Evolutionary conservation across 371 early-diverging fungal genomes (phyloP), one percentile per base, ranked within the genome.

Genomic region (Syncephalastrum monosporum): DNA sequence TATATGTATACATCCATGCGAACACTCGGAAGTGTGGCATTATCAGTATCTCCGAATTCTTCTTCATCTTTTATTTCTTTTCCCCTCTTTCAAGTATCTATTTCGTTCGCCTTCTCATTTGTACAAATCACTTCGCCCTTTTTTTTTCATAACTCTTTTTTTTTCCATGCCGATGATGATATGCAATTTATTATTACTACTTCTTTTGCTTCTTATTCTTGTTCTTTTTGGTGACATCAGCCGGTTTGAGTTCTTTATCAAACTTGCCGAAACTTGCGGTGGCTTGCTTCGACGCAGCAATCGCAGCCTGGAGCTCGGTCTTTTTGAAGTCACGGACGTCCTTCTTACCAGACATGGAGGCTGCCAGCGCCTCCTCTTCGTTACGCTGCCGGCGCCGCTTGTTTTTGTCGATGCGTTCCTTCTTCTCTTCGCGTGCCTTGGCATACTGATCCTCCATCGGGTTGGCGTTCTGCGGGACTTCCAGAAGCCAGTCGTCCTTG

Each of bases 191-290:
- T 45, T 45, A 45, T 45, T 45, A 45, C 19, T 49, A 49, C 25
- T 42, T 53, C 42, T 53, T 53, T 46, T 29, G 46, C 41, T 55
- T 55, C 38, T 53, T 53, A 16, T 50, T 50, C 43, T 51, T 58
- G 27, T 42, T 43, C 58, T 58, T 49, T 17, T 49, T 42, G 23
- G 17, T 25, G 14, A 42, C 42, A 38, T 38, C 25, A 15, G 43
- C 16, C 15, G 53, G 51, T 60, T 88, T 81, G 27, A 93, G 68
- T 50, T 80, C 72, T 52, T 77, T 75, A 72, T 97, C 97, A 65
- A 96, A 96, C 65, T 87, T 87, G 60, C 98, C 98, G 65, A 91
- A 58, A 59, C 88, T 87, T 12, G 98, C 98, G 7, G 97, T 97
- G 42, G 94, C 79, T 29, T 67, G 71, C 66, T 88, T 88, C 45